Evolutionary conservation across 352 stramenopile species (phyloP).

Genomic region (Globisporangium cylindrosporum): DNA sequence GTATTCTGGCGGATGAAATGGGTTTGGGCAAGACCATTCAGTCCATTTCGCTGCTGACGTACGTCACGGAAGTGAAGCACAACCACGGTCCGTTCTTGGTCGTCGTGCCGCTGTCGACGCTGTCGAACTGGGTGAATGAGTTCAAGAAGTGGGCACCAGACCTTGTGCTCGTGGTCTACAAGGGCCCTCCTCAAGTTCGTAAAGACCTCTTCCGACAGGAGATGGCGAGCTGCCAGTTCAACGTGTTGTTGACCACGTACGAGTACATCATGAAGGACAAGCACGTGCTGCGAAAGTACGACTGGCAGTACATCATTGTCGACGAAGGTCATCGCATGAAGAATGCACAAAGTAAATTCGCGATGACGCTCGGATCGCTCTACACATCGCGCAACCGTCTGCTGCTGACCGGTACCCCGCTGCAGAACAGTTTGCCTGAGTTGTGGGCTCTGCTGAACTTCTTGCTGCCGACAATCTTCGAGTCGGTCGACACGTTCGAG

Average conservation of each 20-base stretch:
- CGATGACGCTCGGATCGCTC: conserved; percentile 79
- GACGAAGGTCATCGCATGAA: conserved; percentile 95
- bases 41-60: conserved; percentile 82
- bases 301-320: conserved; percentile 93
- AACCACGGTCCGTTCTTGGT: conserved; percentile 96
- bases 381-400: conserved; percentile 89
- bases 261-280: conserved; percentile 94
- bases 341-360: conserved; percentile 90
- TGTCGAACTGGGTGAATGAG: conserved; percentile 95
- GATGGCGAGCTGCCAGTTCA: conserved; percentile 87
- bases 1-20: conserved; percentile 98
- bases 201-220: conserved; percentile 81
- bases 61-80: conserved; percentile 81
- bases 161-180: conserved; percentile 98
- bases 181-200: conserved; percentile 70
- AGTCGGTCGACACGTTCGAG: conserved; percentile 88
- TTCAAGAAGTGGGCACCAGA: conserved; percentile 93
- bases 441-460: conserved; percentile 93
- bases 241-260: conserved; percentile 94
- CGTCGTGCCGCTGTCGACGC: conserved; percentile 94
- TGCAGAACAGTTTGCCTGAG: conserved; percentile 97
- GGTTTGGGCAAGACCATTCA: conserved; percentile 89
- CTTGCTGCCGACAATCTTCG: conserved; percentile 89
- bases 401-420: conserved; percentile 97
- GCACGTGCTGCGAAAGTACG: conserved; percentile 83